Conservation (phyloP, 805 yeast species). For the Tanozyma kutaoensis region DNA sequence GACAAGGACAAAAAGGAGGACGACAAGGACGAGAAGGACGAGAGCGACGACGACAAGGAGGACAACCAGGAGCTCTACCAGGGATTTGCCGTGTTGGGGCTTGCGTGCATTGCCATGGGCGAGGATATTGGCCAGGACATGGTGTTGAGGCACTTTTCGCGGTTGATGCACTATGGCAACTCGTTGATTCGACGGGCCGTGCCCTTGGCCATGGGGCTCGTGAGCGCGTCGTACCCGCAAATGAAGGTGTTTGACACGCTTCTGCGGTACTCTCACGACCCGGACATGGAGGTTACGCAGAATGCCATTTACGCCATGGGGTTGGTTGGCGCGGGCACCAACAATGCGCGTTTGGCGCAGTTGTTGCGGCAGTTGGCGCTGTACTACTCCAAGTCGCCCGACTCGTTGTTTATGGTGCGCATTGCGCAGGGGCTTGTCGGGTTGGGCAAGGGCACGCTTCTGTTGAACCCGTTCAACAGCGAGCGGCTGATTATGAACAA, state of each 20-base stretch:
- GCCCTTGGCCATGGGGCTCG: conserved; percentile 95
- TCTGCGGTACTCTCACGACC: conserved; percentile 92
- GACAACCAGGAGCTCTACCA: conserved; percentile 49
- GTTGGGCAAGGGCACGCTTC: conserved; percentile 90
- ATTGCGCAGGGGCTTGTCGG: conserved; percentile 92
- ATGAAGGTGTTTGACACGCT: conserved; percentile 95
- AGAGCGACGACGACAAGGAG: conserved; percentile 11
- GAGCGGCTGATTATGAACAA: conserved; percentile 82
- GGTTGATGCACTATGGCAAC: conserved; percentile 95
- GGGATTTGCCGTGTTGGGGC: conserved; percentile 88
- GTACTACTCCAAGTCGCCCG: conserved; percentile 82
- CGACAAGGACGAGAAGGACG: conserved; percentile 12
- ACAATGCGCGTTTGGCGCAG: conserved; percentile 96
- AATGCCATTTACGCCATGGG: conserved; percentile 97
- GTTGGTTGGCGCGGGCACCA: conserved; percentile 95
- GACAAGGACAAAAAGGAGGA: conserved; percentile 17
- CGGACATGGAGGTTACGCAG: conserved; percentile 85
- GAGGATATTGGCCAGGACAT: conserved; percentile 97
- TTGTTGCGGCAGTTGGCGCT: conserved; percentile 87
- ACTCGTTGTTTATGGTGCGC: conserved; percentile 83
- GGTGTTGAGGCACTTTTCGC: conserved; percentile 94
- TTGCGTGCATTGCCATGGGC: conserved; percentile 92
- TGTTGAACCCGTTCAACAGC: conserved; percentile 77
- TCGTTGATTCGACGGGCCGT: conserved; percentile 85
- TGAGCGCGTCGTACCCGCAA: conserved; percentile 87